Evolutionary conservation across 169 alveolate genomes (phyloP).

Genomic region (Plasmodium ovale): DNA sequence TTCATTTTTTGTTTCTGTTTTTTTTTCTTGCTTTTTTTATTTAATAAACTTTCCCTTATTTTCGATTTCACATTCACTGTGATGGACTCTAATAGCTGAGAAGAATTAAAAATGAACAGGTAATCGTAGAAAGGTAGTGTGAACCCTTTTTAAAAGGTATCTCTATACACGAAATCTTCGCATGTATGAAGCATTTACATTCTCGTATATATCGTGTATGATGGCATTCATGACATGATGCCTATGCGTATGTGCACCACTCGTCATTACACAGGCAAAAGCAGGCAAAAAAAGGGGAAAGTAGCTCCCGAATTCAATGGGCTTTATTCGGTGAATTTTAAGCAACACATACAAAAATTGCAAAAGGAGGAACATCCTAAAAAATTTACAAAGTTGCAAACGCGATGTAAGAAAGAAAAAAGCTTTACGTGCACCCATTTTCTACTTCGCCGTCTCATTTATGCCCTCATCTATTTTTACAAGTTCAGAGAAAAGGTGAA

Average conservation of each 20-base stretch:
- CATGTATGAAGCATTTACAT: background rate
- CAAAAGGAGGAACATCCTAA: conserved; percentile 22
- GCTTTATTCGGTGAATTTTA: conserved; percentile 32
- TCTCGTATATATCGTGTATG: background rate
- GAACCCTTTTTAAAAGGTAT: background rate
- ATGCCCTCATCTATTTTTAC: conserved; percentile 22
- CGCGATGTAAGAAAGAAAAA: background rate
- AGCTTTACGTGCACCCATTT: background rate
- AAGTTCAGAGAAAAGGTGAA: conserved; percentile 55
- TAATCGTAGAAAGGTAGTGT: background rate
- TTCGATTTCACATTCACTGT: conserved; percentile 14
- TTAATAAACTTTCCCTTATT: conserved; percentile 30
- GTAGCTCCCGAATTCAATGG: conserved; percentile 17
- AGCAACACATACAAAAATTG: conserved; percentile 46
- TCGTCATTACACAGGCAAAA: conserved; percentile 38
- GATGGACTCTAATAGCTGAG: conserved; percentile 44
- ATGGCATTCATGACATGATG: background rate
- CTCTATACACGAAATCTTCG: background rate
- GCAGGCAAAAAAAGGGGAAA: conserved; percentile 53
- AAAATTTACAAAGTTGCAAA: background rate
- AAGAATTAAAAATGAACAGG: background rate
- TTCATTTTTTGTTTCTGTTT: conserved; percentile 38
- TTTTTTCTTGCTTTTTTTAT: conserved; percentile 12
- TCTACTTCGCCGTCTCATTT: background rate
- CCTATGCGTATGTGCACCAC: background rate